Conservation (phyloP, 129 eudicot species). For the Centrapalus pauciflorus region DNA sequence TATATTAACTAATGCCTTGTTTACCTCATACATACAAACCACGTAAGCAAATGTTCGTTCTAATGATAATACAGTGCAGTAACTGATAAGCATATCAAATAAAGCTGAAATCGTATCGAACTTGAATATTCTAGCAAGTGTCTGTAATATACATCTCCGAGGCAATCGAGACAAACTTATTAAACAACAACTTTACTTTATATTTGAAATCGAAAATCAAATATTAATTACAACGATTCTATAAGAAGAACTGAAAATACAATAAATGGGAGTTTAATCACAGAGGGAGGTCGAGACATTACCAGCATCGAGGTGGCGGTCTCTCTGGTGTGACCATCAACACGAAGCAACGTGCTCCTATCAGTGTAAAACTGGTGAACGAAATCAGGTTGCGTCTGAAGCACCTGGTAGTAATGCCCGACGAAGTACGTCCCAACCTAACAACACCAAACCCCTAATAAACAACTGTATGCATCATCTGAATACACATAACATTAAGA, state of each 20-base stretch:
- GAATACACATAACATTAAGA: not conserved
- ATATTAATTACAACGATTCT: not conserved
- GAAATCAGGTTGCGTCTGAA: slow-evolving; percentile 58
- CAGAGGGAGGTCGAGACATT: not conserved
- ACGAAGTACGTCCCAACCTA: slow-evolving; percentile 82
- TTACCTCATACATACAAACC: not conserved
- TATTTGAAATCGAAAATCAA: not conserved
- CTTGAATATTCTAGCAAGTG: not conserved
- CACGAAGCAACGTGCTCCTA: slow-evolving; percentile 69
- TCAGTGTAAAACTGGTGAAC: slow-evolving; percentile 78
- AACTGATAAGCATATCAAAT: not conserved
- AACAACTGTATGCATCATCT: not conserved
- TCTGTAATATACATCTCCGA: not conserved
- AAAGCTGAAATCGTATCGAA: not conserved
- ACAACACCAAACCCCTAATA: slow-evolving; percentile 6
- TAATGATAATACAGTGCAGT: no score
- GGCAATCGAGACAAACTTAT: not conserved
- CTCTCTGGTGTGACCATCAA: slow-evolving; percentile 57
- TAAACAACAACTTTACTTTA: not conserved
- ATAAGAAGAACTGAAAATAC: not conserved
- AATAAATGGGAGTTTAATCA: not conserved
- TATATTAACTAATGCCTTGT: not conserved
- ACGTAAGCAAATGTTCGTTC: not conserved
- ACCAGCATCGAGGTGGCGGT: slow-evolving; percentile 84
- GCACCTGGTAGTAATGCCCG: slow-evolving; percentile 71